phyloP scores from a whole-genome alignment of 163 green algal species.

The Volvox carteri region DNA sequence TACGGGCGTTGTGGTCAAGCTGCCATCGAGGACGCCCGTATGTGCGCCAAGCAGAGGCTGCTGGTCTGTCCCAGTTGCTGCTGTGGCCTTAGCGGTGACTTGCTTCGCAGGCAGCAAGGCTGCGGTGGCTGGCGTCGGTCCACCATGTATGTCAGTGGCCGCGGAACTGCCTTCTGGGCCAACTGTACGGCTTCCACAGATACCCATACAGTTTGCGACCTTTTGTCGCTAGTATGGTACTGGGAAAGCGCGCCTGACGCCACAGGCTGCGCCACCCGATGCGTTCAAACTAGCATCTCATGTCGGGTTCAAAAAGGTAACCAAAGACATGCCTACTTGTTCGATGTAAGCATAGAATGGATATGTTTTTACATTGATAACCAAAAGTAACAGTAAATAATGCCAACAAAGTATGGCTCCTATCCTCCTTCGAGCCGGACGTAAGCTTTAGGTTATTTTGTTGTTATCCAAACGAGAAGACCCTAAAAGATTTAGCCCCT shows the following conservation, averaged over 20 bases:
- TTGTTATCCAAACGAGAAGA: not conserved
- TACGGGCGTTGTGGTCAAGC: slow-evolving; percentile 18
- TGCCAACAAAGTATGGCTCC: not conserved
- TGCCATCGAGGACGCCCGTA: not conserved
- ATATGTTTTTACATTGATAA: not conserved
- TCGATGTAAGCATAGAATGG: not conserved
- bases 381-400: not conserved
- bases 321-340: not conserved
- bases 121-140: not conserved
- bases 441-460: not conserved
- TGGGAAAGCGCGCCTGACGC: not conserved
- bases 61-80: not conserved
- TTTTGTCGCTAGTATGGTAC: not conserved
- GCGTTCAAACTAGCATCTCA: not conserved
- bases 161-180: not conserved
- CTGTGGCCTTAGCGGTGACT: not conserved
- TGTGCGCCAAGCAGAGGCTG: slow-evolving; percentile 26
- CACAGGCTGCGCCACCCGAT: slow-evolving; percentile 9
- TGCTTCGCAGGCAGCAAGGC: not conserved
- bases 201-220: slow-evolving; percentile 14
- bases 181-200: not conserved
- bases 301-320: not conserved
- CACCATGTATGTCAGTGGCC: not conserved
- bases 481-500: not conserved
- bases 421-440: not conserved